Percentiles rank a stretch among this genome's conserved stretches.
Evolutionary conservation across 1,284 basidiomycete genomes (phyloP).

Genomic region (Trametes versicolor): DNA sequence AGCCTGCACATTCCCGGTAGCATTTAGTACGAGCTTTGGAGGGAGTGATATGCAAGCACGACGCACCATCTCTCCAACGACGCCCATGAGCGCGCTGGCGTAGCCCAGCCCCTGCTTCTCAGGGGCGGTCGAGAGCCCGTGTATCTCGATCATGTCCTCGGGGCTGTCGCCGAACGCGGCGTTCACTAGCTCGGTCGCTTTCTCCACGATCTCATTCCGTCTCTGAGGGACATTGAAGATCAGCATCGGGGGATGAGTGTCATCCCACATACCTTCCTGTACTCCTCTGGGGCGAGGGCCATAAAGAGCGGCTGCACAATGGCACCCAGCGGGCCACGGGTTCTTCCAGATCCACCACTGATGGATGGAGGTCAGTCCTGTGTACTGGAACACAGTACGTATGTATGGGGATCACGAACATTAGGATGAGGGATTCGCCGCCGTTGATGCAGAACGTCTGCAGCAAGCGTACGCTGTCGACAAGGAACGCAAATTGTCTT

Average conservation of each 20-base stretch:
- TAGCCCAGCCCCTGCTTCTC: slow-evolving; percentile 17
- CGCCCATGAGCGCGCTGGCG: slow-evolving; percentile 9
- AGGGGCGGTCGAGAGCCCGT: slow-evolving; percentile 16
- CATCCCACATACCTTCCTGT: not conserved
- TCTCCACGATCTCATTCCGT: not conserved
- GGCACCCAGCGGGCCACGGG: slow-evolving; percentile 3
- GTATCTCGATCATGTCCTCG: slow-evolving; percentile 12
- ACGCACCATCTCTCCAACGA: slow-evolving; percentile 6
- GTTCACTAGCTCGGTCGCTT: not conserved
- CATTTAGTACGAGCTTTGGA: not conserved
- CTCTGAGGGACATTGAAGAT: not conserved
- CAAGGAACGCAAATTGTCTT: not conserved
- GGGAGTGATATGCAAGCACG: not conserved
- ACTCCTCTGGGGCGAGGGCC: not conserved
- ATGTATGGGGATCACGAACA: not conserved
- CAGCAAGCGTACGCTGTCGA: not conserved
- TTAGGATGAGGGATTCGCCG: slow-evolving; percentile 10
- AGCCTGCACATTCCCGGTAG: not conserved
- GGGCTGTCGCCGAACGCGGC: slow-evolving; percentile 12
- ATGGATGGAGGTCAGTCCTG: not conserved
- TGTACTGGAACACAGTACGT: not conserved
- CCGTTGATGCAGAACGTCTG: slow-evolving; percentile 3
- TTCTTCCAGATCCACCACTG: not conserved
- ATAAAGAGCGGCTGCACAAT: slow-evolving; percentile 1
- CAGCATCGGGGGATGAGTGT: not conserved